A percentile compares a stretch with the other conserved stretches of the same genome.
These are phyloP conservation scores for Starmerella bombicola DNA, from an alignment of 805 yeast genomes.

Conservation along the genomic window DNA sequence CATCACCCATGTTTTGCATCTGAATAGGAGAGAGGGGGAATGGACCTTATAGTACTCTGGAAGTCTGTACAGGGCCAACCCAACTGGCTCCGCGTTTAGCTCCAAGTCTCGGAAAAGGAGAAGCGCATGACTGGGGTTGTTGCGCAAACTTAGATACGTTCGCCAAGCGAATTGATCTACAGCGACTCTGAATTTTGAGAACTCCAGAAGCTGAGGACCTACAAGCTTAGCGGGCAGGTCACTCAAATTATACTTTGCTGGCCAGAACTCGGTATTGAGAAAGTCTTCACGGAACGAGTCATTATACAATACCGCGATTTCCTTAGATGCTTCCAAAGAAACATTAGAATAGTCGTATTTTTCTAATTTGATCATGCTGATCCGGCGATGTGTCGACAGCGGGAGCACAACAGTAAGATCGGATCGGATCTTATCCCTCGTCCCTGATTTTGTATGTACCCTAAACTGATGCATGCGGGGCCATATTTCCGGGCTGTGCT, in stretches of 20 bases:
- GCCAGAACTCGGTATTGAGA: conserved; percentile 8
- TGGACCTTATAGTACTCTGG: conserved; percentile 8
- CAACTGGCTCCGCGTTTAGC: conserved; percentile 2
- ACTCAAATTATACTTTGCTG: conserved; percentile 4
- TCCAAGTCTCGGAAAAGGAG: conserved; percentile 1
- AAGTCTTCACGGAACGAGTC: conserved; percentile 16
- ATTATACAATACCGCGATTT: conserved; percentile 4
- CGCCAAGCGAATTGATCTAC: conserved; percentile 2
- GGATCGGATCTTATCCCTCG: too few relatives aligned
- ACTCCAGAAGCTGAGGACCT: not conserved
- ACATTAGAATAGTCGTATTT: not conserved
- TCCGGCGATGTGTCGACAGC: too few relatives aligned
- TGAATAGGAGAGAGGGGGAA: not conserved
- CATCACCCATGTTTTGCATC: conserved; percentile 3
- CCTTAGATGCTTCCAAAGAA: conserved; percentile 9
- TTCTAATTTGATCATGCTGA: too few relatives aligned
- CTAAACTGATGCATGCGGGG: too few relatives aligned
- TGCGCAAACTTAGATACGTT: conserved; percentile 3
- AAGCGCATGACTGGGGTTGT: conserved; percentile 4
- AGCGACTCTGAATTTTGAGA: conserved; percentile 7
- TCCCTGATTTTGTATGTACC: too few relatives aligned
- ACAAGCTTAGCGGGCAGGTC: conserved; percentile 1
- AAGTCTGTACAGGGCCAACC: conserved; percentile 1
- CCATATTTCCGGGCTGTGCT: too few relatives aligned
- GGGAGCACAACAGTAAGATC: too few relatives aligned